Conservation (phyloP, 2,329 filamentous ascomycete genomes). For the Sporothrix humicola region DNA sequence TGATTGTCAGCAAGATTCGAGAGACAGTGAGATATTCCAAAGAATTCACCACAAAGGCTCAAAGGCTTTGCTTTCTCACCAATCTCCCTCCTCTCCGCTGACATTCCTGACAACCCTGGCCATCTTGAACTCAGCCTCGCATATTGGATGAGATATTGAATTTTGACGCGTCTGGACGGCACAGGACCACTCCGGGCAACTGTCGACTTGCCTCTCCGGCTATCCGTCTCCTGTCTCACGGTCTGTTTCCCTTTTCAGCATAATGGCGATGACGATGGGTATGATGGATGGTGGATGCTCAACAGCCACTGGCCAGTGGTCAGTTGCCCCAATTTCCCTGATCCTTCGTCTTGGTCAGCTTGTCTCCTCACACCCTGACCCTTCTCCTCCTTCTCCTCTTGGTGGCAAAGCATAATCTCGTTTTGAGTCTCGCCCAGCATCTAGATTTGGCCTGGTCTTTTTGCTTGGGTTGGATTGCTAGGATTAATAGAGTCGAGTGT, state of each 20-base stretch:
- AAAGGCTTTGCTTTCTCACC: neutral
- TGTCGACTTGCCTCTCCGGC: neutral
- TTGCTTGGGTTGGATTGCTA: too few species aligned
- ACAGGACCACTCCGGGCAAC: neutral
- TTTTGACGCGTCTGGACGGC: neutral
- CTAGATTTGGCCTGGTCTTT: neutral
- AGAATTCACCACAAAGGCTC: neutral
- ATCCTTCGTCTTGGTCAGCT: slow-evolving; percentile 2
- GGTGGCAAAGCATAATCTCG: slow-evolving; percentile 6
- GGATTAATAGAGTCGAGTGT: too few species aligned
- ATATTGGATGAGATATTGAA: neutral
- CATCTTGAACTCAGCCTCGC: slow-evolving; percentile 8
- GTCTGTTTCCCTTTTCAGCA: slow-evolving; percentile 6
- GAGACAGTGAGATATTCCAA: neutral
- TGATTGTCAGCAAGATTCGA: neutral
- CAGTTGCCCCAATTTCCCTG: neutral
- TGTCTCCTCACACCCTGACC: neutral
- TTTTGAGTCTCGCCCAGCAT: neutral
- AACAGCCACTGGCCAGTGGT: too few species aligned
- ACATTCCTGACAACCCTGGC: neutral
- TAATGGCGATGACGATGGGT: neutral
- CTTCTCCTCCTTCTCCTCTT: neutral
- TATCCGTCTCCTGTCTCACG: neutral
- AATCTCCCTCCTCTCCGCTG: neutral
- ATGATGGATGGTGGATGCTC: too few species aligned